These are phyloP conservation scores for Phyllostachys edulis DNA, from an alignment of 176 grass and related monocot genomes.

Conservation along the genomic window DNA sequence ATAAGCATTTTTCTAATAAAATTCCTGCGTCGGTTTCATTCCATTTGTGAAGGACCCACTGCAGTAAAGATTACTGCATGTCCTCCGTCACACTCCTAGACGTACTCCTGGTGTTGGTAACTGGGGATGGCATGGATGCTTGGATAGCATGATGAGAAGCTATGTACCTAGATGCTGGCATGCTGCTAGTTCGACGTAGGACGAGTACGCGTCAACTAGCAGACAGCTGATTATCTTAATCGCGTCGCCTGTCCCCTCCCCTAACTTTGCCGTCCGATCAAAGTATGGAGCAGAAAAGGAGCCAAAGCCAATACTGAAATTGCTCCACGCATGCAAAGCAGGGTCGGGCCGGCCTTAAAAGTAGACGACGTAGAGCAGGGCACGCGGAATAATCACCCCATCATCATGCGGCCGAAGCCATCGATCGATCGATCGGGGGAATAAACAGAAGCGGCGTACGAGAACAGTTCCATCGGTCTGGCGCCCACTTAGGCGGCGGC, in stretches of 20 bases:
- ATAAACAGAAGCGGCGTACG: neutral
- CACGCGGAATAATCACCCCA: neutral
- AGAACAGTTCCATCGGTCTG: neutral
- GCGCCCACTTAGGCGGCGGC: neutral
- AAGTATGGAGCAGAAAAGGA: neutral
- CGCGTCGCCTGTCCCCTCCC: neutral
- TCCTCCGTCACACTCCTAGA: no score
- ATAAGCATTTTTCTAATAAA: no score
- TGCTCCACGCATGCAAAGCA: neutral
- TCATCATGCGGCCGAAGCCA: neutral
- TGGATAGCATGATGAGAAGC: no score
- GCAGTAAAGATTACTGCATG: no score
- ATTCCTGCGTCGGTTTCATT: no score
- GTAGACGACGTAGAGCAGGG: neutral
- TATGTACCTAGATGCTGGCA: neutral
- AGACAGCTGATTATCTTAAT: neutral
- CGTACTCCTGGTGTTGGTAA: no score
- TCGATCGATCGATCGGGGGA: neutral
- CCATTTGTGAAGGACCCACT: no score
- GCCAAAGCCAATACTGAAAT: neutral
- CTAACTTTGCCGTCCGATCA: neutral
- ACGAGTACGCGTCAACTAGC: neutral
- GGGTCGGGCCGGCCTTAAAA: neutral
- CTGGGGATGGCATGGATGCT: no score
- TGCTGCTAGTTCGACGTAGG: neutral